Evolutionary conservation across 257 asterid species (phyloP), one percentile per base, ranked within the genome.

Genomic region (Plectranthus barbatus): DNA sequence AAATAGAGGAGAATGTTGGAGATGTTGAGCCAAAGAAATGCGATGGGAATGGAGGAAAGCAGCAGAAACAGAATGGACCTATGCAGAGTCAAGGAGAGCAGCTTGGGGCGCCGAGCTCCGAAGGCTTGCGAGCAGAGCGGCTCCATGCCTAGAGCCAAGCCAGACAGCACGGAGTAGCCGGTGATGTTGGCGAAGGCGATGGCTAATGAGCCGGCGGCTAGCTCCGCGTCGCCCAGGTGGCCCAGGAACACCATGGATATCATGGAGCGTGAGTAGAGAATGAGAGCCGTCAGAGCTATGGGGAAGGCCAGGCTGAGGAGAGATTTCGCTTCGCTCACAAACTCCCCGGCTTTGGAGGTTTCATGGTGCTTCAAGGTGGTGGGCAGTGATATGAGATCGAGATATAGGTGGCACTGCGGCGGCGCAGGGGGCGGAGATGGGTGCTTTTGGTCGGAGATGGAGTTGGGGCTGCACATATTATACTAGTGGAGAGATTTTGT

Each of bases 91-190:
- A 83, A 39, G 0, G 96, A 88, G 1, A 88, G 81, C 4, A 88
- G 84, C 56, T 80, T 76, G 0, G 90, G 88, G 2, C 81, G 72
- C 4, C 79, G 80, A 1, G 94, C 96, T 9, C 96, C 96, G 50
- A 85, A 88, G 42, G 96, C 96, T 44, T 88, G 96, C 0, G 92
- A 80, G 62, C 96, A 88, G 0, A 88, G 79, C 4, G 96, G 96
- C 73, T 88, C 96, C 91, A 88, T 83, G 3, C 96, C 96, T 0
- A 88, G 79, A 0, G 96, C 86, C 2, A 88, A 54, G 0, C 96
- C 96, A 0, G 96, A 81, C 0, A 88, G 82, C 0, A 88, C 86
- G 0, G 94, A 83, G 33, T 88, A 88, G 4, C 96, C 95, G 0
- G 80, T 79, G 23, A 87, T 87, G 68, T 87, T 87, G 0, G 94